phyloP scores from a whole-genome alignment of 768 basidiomycete genomes.

The Cytidiella melzeri region DNA sequence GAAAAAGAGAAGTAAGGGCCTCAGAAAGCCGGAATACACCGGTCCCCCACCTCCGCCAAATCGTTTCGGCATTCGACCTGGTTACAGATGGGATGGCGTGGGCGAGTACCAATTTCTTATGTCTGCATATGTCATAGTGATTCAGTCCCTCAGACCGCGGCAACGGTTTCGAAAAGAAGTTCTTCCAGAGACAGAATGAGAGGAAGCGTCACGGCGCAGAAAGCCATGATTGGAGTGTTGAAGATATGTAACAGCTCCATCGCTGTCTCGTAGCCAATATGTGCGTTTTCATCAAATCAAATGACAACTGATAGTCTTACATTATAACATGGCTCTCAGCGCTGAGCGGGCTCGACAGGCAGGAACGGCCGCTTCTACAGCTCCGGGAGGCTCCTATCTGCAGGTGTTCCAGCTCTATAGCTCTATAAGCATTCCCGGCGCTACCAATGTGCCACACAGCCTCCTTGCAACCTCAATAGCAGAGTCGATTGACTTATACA shows the following conservation, averaged over 20 bases:
- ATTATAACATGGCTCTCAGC: too few species aligned
- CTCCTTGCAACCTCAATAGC: too few species aligned
- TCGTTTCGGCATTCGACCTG: slow-evolving; percentile 91
- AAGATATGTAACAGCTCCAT: slow-evolving; percentile 94
- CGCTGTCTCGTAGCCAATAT: too few species aligned
- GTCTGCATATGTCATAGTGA: not conserved
- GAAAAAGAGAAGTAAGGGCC: slow-evolving; percentile 73
- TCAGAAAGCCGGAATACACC: slow-evolving; percentile 75
- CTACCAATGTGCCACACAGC: too few species aligned
- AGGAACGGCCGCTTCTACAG: too few species aligned
- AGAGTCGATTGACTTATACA: too few species aligned
- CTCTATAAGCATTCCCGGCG: too few species aligned
- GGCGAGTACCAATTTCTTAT: slow-evolving; percentile 43
- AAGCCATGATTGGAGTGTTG: slow-evolving; percentile 81
- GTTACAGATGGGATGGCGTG: slow-evolving; percentile 98
- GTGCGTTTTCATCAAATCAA: too few species aligned
- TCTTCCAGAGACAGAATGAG: slow-evolving; percentile 80
- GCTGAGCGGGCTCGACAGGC: too few species aligned
- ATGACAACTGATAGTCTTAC: too few species aligned
- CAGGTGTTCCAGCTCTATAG: too few species aligned
- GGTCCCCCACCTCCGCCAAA: slow-evolving; percentile 92
- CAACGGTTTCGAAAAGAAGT: slow-evolving; percentile 91
- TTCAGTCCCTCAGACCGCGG: slow-evolving; percentile 57
- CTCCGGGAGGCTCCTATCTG: too few species aligned
- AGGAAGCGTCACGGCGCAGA: slow-evolving; percentile 63